Conservation (phyloP, 2,329 filamentous ascomycete species). For the Trichoderma asperellum region DNA sequence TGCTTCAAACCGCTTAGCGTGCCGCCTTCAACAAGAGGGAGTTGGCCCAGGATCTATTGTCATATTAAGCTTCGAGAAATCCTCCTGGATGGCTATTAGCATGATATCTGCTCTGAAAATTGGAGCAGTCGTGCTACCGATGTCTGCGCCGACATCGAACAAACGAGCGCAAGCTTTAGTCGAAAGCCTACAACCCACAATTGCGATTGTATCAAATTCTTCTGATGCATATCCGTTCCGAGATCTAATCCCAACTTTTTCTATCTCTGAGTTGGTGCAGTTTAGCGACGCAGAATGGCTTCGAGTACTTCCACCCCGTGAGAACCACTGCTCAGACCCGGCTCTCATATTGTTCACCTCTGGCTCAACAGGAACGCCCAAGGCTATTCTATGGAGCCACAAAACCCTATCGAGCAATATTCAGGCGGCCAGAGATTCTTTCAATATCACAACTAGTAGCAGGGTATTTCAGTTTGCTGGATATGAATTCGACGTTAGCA, state of each 20-base stretch:
- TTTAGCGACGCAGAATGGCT: not conserved
- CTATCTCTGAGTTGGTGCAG: not conserved
- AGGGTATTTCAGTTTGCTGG: conserved; percentile 21
- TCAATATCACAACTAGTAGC: not conserved
- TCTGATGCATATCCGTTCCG: conserved; percentile 17
- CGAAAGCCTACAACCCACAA: conserved; percentile 27
- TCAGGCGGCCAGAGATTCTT: not conserved
- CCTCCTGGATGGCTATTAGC: conserved; percentile 33
- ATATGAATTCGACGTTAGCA: conserved; percentile 22
- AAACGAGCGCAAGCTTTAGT: conserved; percentile 30
- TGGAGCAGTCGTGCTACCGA: conserved; percentile 34
- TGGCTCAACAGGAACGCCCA: conserved; percentile 55
- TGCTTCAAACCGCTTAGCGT: conserved; percentile 28
- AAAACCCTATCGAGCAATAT: not conserved
- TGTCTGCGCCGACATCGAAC: conserved; percentile 34
- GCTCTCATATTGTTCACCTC: conserved; percentile 54
- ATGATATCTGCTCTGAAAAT: conserved; percentile 36
- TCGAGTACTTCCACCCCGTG: not conserved
- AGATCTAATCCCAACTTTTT: not conserved
- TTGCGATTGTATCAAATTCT: conserved; percentile 31
- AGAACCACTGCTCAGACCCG: not conserved
- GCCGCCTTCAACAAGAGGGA: conserved; percentile 15
- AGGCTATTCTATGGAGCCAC: conserved; percentile 49
- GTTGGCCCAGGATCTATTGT: conserved; percentile 33
- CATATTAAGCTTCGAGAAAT: conserved; percentile 36